phyloP scores from a whole-genome alignment of 2,329 filamentous ascomycete species.

The Botryotinia globosa region DNA sequence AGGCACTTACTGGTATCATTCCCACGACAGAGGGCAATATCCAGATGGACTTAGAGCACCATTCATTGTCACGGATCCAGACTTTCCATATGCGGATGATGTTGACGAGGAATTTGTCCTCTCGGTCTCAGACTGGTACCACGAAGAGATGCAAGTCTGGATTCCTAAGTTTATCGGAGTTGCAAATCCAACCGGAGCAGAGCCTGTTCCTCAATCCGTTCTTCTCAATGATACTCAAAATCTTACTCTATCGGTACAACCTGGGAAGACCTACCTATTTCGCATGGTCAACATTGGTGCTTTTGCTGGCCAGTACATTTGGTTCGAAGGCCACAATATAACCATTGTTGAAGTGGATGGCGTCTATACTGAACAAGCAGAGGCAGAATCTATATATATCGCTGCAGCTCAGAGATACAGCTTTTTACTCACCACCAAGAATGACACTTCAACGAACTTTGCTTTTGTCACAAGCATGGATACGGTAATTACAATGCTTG shows the following conservation, averaged over 20 bases:
- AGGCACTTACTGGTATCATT: constrained; percentile 77
- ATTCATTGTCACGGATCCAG: constrained; percentile 54
- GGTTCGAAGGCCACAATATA: constrained; percentile 66
- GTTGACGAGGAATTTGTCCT: constrained; percentile 55
- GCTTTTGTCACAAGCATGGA: constrained; percentile 70
- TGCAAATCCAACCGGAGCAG: constrained; percentile 49
- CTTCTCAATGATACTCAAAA: constrained; percentile 70
- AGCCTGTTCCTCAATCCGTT: constrained; percentile 63
- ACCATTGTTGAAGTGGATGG: constrained; percentile 72
- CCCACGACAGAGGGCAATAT: constrained; percentile 53
- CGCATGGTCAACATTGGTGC: constrained; percentile 71
- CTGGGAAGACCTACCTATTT: constrained; percentile 70
- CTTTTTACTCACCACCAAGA: constrained; percentile 61
- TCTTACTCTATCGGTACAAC: constrained; percentile 56
- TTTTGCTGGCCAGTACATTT: constrained; percentile 65
- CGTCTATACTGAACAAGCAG: constrained; percentile 58
- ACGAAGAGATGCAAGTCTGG: constrained; percentile 51
- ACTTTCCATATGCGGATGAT: constrained; percentile 46
- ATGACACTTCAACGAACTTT: constrained; percentile 61
- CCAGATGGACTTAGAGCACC: constrained; percentile 57
- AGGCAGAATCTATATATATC: constrained; percentile 63
- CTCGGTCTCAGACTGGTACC: constrained; percentile 61
- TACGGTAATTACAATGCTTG: constrained; percentile 36
- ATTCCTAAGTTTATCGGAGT: constrained; percentile 45
- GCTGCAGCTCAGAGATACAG: constrained; percentile 65